These are phyloP conservation scores for Lyophyllum atratum DNA, from an alignment of 768 basidiomycete species.

Conservation along the genomic window DNA sequence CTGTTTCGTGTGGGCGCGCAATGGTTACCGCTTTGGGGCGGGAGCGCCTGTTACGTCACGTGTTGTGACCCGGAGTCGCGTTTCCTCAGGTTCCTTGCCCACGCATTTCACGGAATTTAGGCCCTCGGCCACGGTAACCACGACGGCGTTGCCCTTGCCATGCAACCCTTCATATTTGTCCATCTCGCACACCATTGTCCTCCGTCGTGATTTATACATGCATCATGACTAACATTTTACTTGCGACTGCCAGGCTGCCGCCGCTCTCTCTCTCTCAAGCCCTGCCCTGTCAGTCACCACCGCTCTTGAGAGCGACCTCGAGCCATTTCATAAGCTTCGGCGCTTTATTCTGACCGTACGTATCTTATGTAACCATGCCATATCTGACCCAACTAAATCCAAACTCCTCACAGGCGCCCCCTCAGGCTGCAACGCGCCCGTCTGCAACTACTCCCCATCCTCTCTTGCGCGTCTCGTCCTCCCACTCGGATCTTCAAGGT, in stretches of 20 bases:
- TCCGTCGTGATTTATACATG: not conserved
- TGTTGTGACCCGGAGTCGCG: constrained; percentile 19
- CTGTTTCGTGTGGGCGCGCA: not conserved
- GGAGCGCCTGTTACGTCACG: constrained; percentile 22
- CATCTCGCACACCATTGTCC: not conserved
- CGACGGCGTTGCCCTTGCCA: constrained; percentile 17
- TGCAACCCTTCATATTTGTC: constrained; percentile 16
- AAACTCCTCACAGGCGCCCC: constrained; percentile 19
- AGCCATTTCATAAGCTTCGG: constrained; percentile 58
- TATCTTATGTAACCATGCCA: constrained; percentile 17
- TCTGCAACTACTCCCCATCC: constrained; percentile 18
- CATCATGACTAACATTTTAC: constrained; percentile 19
- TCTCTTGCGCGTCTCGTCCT: constrained; percentile 26
- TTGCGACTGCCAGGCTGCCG: constrained; percentile 55
- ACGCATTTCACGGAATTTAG: constrained; percentile 32
- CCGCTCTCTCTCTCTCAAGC: constrained; percentile 53
- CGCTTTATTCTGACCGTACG: constrained; percentile 34
- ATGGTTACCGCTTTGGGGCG: not conserved
- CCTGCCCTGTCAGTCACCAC: constrained; percentile 50
- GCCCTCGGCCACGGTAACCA: constrained; percentile 18
- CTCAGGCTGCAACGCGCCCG: constrained; percentile 21
- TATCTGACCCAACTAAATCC: constrained; percentile 9
- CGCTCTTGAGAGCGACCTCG: constrained; percentile 64
- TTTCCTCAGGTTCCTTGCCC: constrained; percentile 18
- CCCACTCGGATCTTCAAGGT: constrained; percentile 28